Evolutionary conservation across 805 yeast genomes (phyloP), one percentile per base, ranked within the genome.

Genomic region (Sungouiozyma intestinalis): DNA sequence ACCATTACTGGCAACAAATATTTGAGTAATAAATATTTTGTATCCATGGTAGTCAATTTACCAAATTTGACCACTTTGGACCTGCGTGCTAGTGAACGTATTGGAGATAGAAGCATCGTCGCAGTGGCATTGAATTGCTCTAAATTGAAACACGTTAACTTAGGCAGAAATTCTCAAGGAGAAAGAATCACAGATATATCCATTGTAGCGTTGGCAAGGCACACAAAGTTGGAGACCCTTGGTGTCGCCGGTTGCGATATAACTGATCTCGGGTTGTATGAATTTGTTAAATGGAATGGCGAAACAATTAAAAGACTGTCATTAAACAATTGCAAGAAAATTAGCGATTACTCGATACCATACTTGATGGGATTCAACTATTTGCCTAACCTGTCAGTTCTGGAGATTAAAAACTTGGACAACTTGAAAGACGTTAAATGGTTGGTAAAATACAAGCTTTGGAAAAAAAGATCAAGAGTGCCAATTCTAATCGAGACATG

Each of bases 201-300:
- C 5, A 58, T 87, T 19, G 64, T 73, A 13, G 71, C 72, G 13
- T 62, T 87, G 20, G 73, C 78, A 8, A 66, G 67, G 31, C 73
- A 74, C 50, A 79, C 86, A 42, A 57, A 64, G 16, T 68, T 81
- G 37, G 67, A 70, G 36, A 86, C 96, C 0, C 65, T 88, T 36
- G 97, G 97, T 0, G 65, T 86, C 16, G 95, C 97, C 0, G 97
- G 97, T 5, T 85, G 95, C 59, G 68, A 74, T 36, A 72, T 88
- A 16, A 76, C 84, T 6, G 95, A 88, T 63, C 69, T 76, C 35
- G 70, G 84, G 3, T 65, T 88, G 14, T 85, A 95, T 94, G 88
- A 82, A 52, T 62, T 88, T 29, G 86, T 87, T 0, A 59, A 72
- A 15, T 58, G 67, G 40, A 63, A 76, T 20, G 77, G 78, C 17